phyloP scores from a whole-genome alignment of 371 early-diverging fungal genomes.

The Umbelopsis sp. region DNA sequence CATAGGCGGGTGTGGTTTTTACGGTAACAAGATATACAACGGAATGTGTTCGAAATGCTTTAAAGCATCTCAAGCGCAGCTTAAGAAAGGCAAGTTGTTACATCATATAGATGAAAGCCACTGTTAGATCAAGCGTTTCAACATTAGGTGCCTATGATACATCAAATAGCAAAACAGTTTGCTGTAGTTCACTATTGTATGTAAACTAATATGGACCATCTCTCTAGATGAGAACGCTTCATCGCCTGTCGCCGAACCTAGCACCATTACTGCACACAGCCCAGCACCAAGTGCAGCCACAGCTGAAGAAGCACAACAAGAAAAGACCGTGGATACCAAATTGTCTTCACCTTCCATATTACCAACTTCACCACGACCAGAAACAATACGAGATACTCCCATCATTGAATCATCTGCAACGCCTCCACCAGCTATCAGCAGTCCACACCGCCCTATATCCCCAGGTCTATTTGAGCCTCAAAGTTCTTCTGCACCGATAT shows the following conservation, averaged over 20 bases:
- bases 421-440: not conserved
- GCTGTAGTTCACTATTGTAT: too few species aligned
- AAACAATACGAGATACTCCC: not conserved
- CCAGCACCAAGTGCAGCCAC: not conserved
- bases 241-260: too few species aligned
- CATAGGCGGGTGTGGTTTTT: slow-evolving; percentile 72
- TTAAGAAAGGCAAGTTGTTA: slow-evolving; percentile 19
- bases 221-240: too few species aligned
- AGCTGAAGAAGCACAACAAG: not conserved
- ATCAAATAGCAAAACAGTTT: too few species aligned
- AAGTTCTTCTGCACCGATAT: not conserved
- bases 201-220: too few species aligned
- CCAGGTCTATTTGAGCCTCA: slow-evolving; percentile 17
- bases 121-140: not conserved
- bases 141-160: not conserved
- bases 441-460: slow-evolving; percentile 11
- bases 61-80: slow-evolving; percentile 48
- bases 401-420: not conserved
- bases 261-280: not conserved
- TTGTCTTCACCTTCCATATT: not conserved
- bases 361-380: not conserved
- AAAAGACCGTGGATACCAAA: not conserved
- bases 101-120: not conserved
- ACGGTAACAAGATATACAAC: slow-evolving; percentile 65
- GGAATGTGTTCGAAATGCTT: slow-evolving; percentile 87